Percentiles rank a stretch among this genome's conserved stretches.
Conservation (phyloP, 148 eudicot genomes). For the Camellia japonica region DNA sequence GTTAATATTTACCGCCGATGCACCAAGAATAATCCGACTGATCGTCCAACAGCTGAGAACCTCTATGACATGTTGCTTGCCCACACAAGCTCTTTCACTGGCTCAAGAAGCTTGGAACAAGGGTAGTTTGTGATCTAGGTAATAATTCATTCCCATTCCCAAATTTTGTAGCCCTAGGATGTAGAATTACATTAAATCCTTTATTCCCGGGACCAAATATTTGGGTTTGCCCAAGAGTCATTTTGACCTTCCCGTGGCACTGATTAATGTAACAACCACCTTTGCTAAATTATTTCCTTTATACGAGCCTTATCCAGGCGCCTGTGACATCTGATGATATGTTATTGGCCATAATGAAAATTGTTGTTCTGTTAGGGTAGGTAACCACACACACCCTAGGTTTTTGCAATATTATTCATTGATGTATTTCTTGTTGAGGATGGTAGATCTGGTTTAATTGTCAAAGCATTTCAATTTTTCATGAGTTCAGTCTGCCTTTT, state of each 20-base stretch:
- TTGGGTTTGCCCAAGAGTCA: constrained; percentile 2
- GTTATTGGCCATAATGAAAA: not conserved
- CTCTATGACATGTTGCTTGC: constrained; percentile 50
- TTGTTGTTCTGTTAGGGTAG: not conserved
- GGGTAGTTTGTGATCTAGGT: constrained; percentile 12
- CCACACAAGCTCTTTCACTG: constrained; percentile 33
- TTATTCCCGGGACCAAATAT: constrained; percentile 6
- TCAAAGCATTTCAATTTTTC: not conserved
- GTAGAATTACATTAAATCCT: constrained; percentile 1
- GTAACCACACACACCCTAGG: not conserved
- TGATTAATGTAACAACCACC: not conserved
- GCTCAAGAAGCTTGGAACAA: constrained; percentile 30
- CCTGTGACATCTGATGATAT: not conserved
- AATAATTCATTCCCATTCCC: constrained; percentile 6
- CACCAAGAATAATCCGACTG: constrained; percentile 56
- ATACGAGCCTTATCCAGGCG: not conserved
- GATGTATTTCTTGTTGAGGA: not conserved
- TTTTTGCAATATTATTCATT: not conserved
- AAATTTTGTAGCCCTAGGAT: constrained; percentile 29
- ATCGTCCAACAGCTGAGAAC: constrained; percentile 68
- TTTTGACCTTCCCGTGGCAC: not conserved
- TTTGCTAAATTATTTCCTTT: not conserved
- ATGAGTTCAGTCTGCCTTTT: not conserved
- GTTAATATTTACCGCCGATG: constrained; percentile 53
- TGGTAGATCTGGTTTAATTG: not conserved